phyloP scores from a whole-genome alignment of 2,329 filamentous ascomycete species.

The Cladosporium cucumerinum region DNA sequence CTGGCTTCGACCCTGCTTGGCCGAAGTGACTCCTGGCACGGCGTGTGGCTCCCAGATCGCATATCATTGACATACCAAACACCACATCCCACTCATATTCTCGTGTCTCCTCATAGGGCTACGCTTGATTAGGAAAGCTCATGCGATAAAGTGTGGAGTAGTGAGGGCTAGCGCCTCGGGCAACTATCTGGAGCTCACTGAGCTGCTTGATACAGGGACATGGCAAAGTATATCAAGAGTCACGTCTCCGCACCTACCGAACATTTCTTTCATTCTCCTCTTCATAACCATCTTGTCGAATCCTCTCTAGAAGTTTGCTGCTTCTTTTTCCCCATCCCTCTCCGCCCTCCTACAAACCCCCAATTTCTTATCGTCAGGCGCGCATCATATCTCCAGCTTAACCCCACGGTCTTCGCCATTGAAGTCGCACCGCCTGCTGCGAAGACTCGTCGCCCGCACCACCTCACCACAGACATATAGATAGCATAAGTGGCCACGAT shows the following conservation, averaged over 20 bases:
- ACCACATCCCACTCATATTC: neutral
- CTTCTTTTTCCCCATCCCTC: neutral
- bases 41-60: neutral
- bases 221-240: slow-evolving; percentile 12
- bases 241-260: slow-evolving; percentile 1
- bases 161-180: slow-evolving; percentile 1
- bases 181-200: slow-evolving; percentile 9
- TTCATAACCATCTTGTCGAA: neutral
- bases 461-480: neutral
- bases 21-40: neutral
- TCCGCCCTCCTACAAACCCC: neutral
- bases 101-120: neutral
- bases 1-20: neutral
- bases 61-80: slow-evolving; percentile 14
- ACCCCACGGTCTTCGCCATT: slow-evolving; percentile 3
- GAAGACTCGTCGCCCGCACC: neutral
- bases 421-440: neutral
- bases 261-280: neutral
- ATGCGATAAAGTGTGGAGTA: slow-evolving; percentile 12
- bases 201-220: slow-evolving; percentile 8
- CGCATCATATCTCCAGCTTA: slow-evolving; percentile 14
- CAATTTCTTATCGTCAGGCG: slow-evolving; percentile 2
- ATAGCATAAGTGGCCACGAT: slow-evolving; percentile 19
- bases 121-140: neutral
- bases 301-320: neutral